These are phyloP conservation scores for Saturnispora serradocipensis DNA, from an alignment of 805 yeast genomes.

Conservation along the genomic window DNA sequence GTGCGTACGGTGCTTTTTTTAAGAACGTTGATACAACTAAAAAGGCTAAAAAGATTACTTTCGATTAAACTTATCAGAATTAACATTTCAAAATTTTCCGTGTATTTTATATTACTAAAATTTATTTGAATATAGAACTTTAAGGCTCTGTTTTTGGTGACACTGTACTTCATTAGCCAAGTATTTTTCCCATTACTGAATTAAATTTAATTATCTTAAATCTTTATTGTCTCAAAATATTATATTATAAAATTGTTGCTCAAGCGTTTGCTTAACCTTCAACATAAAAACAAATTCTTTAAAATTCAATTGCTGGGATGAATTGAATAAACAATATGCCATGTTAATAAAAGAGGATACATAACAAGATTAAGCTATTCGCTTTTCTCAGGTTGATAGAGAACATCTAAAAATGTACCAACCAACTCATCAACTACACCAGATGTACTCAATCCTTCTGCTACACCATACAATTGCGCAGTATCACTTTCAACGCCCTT, in stretches of 20 bases:
- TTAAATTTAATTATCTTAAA: background rate
- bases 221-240: background rate
- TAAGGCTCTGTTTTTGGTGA: background rate
- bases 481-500: constrained; percentile 41
- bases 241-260: no score
- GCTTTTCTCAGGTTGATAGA: constrained; percentile 46
- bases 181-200: background rate
- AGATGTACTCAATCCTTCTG: constrained; percentile 77
- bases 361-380: background rate
- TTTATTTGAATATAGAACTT: background rate
- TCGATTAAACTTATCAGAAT: constrained; percentile 32
- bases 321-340: background rate
- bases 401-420: constrained; percentile 69
- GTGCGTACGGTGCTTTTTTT: constrained; percentile 97
- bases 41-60: constrained; percentile 85
- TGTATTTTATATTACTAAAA: background rate
- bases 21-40: constrained; percentile 83
- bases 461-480: constrained; percentile 90
- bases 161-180: background rate
- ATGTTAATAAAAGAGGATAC: background rate
- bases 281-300: background rate
- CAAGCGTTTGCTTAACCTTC: background rate
- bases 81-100: background rate
- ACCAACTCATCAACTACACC: constrained; percentile 78
- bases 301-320: no score